Percentiles rank a stretch among this genome's conserved stretches.
phyloP scores from a whole-genome alignment of 2,329 filamentous ascomycete species.

The Escovopsis weberi region DNA sequence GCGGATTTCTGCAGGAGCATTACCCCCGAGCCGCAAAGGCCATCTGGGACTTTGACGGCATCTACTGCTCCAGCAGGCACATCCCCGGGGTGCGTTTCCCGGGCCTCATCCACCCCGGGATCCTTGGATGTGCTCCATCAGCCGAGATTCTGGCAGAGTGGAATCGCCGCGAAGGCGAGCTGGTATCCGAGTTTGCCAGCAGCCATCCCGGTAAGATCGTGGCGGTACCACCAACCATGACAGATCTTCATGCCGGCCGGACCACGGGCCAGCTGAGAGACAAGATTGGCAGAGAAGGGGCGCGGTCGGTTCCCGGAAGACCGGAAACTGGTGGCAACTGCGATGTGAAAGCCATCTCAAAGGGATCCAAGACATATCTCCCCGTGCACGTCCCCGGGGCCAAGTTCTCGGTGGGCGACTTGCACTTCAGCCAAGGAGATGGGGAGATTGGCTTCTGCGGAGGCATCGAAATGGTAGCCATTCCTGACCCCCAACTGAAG shows the following conservation, averaged over 20 bases:
- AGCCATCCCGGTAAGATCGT: conserved; percentile 53
- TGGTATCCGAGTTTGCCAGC: conserved; percentile 45
- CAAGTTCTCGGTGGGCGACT: conserved; percentile 79
- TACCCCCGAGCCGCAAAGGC: conserved; percentile 65
- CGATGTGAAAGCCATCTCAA: conserved; percentile 75
- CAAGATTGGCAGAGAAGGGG: conserved; percentile 63
- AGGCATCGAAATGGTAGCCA: conserved; percentile 66
- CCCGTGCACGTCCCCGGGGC: conserved; percentile 77
- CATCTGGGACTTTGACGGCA: conserved; percentile 44
- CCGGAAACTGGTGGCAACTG: conserved; percentile 73
- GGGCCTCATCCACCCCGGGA: conserved; percentile 82
- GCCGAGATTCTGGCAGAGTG: conserved; percentile 62
- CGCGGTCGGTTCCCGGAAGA: conserved; percentile 69
- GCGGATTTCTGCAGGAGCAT: conserved; percentile 75
- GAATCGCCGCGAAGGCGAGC: conserved; percentile 70
- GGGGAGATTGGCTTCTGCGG: conserved; percentile 83
- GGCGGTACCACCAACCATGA: conserved; percentile 58
- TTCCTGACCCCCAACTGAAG: no score
- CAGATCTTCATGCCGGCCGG: conserved; percentile 58
- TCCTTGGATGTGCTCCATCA: conserved; percentile 78
- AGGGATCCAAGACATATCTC: conserved; percentile 71
- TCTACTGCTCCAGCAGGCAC: conserved; percentile 68
- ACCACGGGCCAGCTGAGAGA: conserved; percentile 43
- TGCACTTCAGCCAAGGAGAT: conserved; percentile 73
- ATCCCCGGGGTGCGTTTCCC: conserved; percentile 79